Percentiles rank a stretch among this genome's conserved stretches.
Conservation (phyloP, 2,329 filamentous ascomycete species). For the Botryotinia globosa region DNA sequence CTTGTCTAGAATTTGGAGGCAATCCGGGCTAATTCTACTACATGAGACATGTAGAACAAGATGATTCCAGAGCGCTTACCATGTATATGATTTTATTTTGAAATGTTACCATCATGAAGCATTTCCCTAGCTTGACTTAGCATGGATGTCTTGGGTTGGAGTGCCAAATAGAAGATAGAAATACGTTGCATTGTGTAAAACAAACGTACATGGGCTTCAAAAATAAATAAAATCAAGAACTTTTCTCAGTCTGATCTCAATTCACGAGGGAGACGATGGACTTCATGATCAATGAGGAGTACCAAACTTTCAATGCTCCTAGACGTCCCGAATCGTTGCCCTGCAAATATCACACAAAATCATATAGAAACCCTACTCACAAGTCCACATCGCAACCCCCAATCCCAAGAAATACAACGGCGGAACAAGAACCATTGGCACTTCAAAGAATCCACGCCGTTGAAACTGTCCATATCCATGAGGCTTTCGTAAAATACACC, state of each 20-base stretch:
- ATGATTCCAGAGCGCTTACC: not conserved
- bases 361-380: slow-evolving; percentile 4
- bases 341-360: not conserved
- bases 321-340: not conserved
- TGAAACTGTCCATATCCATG: slow-evolving; percentile 18
- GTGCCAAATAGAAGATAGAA: not conserved
- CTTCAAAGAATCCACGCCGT: slow-evolving; percentile 24
- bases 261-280: not conserved
- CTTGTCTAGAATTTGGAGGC: slow-evolving; percentile 65
- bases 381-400: slow-evolving; percentile 61
- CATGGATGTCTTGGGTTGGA: not conserved
- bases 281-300: not conserved
- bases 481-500: slow-evolving; percentile 1
- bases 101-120: slow-evolving; percentile 41
- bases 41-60: slow-evolving; percentile 8
- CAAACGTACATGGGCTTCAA: not conserved
- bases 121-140: slow-evolving; percentile 48
- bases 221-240: not conserved
- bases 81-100: slow-evolving; percentile 22
- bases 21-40: slow-evolving; percentile 70
- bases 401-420: slow-evolving; percentile 66
- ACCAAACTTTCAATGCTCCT: not conserved
- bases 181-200: not conserved
- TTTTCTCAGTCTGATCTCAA: not conserved
- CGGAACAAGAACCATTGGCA: slow-evolving; percentile 39